These are phyloP conservation scores for Cyphellophora europaea DNA, from an alignment of 2,329 filamentous ascomycete genomes.

Conservation along the genomic window DNA sequence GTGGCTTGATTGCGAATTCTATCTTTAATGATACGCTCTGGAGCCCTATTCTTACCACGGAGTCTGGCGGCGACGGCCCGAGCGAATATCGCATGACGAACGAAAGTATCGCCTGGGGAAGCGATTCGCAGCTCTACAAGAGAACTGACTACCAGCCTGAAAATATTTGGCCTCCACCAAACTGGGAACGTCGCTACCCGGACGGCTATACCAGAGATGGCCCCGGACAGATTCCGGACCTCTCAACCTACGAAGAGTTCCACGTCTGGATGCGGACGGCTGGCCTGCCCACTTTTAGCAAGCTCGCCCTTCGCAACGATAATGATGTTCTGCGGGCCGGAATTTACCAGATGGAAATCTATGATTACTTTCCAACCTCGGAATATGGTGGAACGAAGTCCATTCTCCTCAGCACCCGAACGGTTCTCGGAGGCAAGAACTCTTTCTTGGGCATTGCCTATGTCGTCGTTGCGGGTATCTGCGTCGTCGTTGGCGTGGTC, in stretches of 20 bases:
- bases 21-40: slow-evolving; percentile 89
- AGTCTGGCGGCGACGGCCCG: slow-evolving; percentile 24
- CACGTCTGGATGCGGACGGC: slow-evolving; percentile 99
- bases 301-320: slow-evolving; percentile 80
- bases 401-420: slow-evolving; percentile 62
- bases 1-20: slow-evolving; percentile 92
- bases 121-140: slow-evolving; percentile 72
- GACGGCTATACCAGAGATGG: slow-evolving; percentile 56
- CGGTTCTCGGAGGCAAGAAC: slow-evolving; percentile 89
- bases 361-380: slow-evolving; percentile 67
- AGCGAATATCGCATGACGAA: slow-evolving; percentile 66
- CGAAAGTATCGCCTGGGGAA: slow-evolving; percentile 74
- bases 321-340: slow-evolving; percentile 56
- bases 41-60: slow-evolving; percentile 53
- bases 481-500: slow-evolving; percentile 74
- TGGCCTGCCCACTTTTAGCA: slow-evolving; percentile 87
- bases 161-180: slow-evolving; percentile 71
- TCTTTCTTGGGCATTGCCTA: slow-evolving; percentile 95
- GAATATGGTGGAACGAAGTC: slow-evolving; percentile 39
- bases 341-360: slow-evolving; percentile 66
- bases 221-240: slow-evolving; percentile 63
- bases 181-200: slow-evolving; percentile 67
- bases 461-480: slow-evolving; percentile 85
- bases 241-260: slow-evolving; percentile 72
- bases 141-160: slow-evolving; percentile 54